Evolutionary conservation across 1,139 yeast genomes (phyloP), one percentile per base, ranked within the genome.

Genomic region (Hyphopichia pseudoburtonii): DNA sequence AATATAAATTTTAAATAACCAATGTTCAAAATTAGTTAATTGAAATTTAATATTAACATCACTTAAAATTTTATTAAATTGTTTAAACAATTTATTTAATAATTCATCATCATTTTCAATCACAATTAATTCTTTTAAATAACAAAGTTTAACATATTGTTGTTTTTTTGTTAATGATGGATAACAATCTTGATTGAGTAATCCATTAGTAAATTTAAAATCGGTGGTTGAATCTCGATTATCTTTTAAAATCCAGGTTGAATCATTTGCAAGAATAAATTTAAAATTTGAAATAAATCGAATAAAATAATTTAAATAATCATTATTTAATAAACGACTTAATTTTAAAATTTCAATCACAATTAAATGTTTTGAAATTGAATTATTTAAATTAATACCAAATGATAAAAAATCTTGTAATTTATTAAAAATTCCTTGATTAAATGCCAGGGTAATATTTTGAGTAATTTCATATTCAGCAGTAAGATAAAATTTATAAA

Each of bases 361-460:
- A 32, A 68, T 54, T 41, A 61, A 48, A 42, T 57, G 56, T 51
- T 66, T 58, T 22, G 72, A 58, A 8, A 66, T 42, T 1, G 82
- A 76, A 34, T 62, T 50, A 2, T 54, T 44, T 26, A 80, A 46
- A 39, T 73, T 61, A 22, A 53, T 46, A 14, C 73, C 72, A 47
- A 83, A 78, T 12, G 74, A 75, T 24, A 81, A 52, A 48, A 86
- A 78, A 9, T 86, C 80, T 34, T 73, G 73, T 21, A 86, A 54
- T 51, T 86, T 86, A 39, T 79, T 79, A 54, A 69, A 84, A 0
- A 81, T 69, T 10, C 71, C 70, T 15, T 67, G 63, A 15, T 77
- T 70, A 48, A 82, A 80, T 0, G 86, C 85, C 21, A 60, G 59
- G 28, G 61, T 54, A 19, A 78, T 52, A 49, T 69, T 76, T 32